phyloP scores from a whole-genome alignment of 2,329 filamentous ascomycete species.

The Aureobasidium sp. region DNA sequence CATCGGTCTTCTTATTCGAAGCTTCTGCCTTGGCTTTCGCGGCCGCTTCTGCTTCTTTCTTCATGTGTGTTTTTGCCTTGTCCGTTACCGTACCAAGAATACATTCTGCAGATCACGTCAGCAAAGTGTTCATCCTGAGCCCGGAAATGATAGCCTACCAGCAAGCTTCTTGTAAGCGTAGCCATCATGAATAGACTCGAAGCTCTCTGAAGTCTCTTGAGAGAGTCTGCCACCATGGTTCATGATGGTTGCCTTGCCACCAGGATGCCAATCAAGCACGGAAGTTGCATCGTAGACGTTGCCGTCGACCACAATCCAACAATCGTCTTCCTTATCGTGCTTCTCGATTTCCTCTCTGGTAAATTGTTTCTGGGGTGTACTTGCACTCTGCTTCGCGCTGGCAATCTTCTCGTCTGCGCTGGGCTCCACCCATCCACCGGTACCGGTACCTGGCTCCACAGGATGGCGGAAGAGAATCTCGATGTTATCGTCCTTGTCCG shows the following conservation, averaged over 20 bases:
- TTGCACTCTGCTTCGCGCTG: constrained; percentile 35
- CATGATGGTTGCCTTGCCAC: constrained; percentile 40
- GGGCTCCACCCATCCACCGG: constrained; percentile 43
- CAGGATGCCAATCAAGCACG: constrained; percentile 42
- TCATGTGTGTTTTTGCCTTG: constrained; percentile 41
- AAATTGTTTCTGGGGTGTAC: constrained; percentile 42
- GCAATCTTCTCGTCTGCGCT: constrained; percentile 38
- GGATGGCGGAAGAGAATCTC: constrained; percentile 38
- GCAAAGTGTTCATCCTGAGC: not conserved
- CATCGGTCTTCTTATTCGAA: constrained; percentile 21
- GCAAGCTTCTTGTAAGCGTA: constrained; percentile 43
- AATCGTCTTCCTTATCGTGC: constrained; percentile 40
- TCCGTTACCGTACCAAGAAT: constrained; percentile 41
- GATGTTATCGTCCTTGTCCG: constrained; percentile 26
- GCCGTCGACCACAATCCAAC: constrained; percentile 46
- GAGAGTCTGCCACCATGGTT: constrained; percentile 43
- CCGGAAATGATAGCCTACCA: constrained; percentile 19
- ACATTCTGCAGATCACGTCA: constrained; percentile 34
- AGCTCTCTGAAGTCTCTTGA: constrained; percentile 41
- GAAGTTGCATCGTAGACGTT: constrained; percentile 45
- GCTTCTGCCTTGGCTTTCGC: constrained; percentile 30
- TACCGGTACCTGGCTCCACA: constrained; percentile 30
- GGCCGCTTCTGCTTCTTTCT: constrained; percentile 32
- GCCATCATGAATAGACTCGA: constrained; percentile 43
- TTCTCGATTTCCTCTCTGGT: constrained; percentile 47